Conservation (phyloP, 176 grass and related monocot species). For the Poa pratensis region DNA sequence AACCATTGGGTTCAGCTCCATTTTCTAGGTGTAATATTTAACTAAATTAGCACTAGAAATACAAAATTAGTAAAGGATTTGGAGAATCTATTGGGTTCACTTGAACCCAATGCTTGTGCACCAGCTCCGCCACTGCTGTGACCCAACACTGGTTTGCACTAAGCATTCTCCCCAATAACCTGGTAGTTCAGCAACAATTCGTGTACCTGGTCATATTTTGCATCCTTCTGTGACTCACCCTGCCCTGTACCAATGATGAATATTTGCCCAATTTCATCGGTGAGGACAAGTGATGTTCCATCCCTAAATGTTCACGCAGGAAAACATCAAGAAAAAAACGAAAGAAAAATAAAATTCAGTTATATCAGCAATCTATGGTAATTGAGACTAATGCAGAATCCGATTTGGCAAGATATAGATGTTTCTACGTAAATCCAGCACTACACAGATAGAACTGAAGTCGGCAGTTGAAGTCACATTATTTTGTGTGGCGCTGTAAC, state of each 20-base stretch:
- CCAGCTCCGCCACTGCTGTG: no score
- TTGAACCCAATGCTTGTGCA: no score
- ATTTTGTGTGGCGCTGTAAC: conserved; percentile 2
- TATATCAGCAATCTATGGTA: conserved; percentile 38
- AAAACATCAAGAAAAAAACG: conserved; percentile 36
- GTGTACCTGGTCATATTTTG: conserved; percentile 94
- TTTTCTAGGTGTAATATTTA: no score
- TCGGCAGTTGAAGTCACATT: conserved; percentile 23
- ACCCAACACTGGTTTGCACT: conserved; percentile 4
- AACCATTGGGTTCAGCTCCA: no score
- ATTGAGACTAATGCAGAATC: neutral
- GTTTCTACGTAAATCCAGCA: conserved; percentile 24
- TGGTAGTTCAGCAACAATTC: conserved; percentile 26
- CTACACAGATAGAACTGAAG: neutral
- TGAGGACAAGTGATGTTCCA: conserved; percentile 92
- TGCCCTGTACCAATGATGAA: conserved; percentile 94
- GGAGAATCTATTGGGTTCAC: no score
- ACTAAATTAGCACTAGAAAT: no score
- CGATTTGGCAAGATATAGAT: conserved; percentile 2
- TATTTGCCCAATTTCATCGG: conserved; percentile 99
- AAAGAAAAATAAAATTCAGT: conserved; percentile 10
- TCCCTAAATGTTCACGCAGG: conserved; percentile 66
- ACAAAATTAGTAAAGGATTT: no score
- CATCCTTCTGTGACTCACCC: conserved; percentile 97
- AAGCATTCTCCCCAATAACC: conserved; percentile 21